Evolutionary conservation across 108 stramenopile genomes (phyloP), one percentile per base, ranked within the genome.

Genomic region (Nitzschia sp.): DNA sequence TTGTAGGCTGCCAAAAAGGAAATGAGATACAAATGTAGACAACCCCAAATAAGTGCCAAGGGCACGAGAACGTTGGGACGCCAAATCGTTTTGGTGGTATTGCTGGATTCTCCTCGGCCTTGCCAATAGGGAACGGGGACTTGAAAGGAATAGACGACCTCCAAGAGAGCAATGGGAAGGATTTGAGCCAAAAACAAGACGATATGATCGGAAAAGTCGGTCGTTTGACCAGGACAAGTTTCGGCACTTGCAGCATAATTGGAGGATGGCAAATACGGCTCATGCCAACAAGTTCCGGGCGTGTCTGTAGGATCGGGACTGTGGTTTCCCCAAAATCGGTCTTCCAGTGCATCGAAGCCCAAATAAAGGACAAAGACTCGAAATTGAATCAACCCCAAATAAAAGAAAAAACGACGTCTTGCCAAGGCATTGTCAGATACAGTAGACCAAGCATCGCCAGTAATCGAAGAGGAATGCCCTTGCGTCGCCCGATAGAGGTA

Each of bases 121-220:
- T 41, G 24, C 24, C 19, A n/a, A 51, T 43, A 52, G 81, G 82
- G 81, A 63, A 78, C 81, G 3, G 89, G 92, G 41, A 67, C 62
- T 41, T 77, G 10, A 50, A 78, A 75, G 26, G 73, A 80, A 69
- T 86, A 46, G 15, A 88, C 11, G 10, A 78, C 55, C 75, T 93
- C 92, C 53, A 78, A 59, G 60, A 89, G 52, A 10, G 87, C 69
- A 55, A 89, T 74, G 21, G 86, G 81, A 8, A 91, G 64, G 34
- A 89, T 80, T 65, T 93, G 89, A 10, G 86, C 87, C 75, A 87
- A 84, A 61, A 86, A 89, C 51, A 93, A 63, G 0, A 93, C 92
- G 10, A 89, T 76, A 53, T 93, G 92, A 91, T 93, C 92, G 7
- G 92, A 93, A 70, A 88, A 93, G 69, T 93, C 92, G 57, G 84